Base-by-base conservation (phyloP, 2,329 filamentous ascomycete genomes). In the Aciculosporium take region DNA sequence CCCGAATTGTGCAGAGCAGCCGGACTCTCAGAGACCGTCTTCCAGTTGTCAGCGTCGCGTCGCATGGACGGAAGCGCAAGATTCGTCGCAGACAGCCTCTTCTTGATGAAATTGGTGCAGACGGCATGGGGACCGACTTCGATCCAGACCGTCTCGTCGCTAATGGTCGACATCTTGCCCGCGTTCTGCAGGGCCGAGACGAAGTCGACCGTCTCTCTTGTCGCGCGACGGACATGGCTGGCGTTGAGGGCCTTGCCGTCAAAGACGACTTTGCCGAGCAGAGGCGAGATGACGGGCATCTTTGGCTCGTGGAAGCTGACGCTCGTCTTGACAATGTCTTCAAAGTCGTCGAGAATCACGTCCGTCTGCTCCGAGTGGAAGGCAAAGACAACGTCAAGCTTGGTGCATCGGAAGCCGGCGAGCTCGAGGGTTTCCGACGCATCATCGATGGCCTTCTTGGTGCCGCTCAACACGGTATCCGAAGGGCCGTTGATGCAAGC, bases 121-220 rank as follows among this genome's bases (percentile, higher is more conserved):
- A 82, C 69, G 0, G 77, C 74, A 48, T 82, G 74, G 8, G 79
- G 77, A 1, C 80, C 80, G 45, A 83, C 62, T 50, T 85, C 80
- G 39, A 84, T 54, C 71, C 74, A 83, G n/a, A 70, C 61, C 8
- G 71, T 76, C 50, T 69, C 67, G 27, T 72, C 69, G 41, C 72
- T 64, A 25, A 78, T 65, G 10, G 66, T 55, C 45, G 64, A 65
- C 7, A 65, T 59, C 4, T 67, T 58, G 42, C 66, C 60, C 2
- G 71, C 74, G 20, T 58, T 59, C 10, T 67, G 53, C 1, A 84
- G 52, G 5, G 71, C 76, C n/a, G 61, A 66, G 40, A 66, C 58
- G 56, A 84, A 82, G 55, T 82, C 68, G 45, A 84, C 80, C 0
- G 76, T 63, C 51, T 83, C 70, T 2, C 80, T 69, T 10, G 72